Percentiles rank a stretch among this genome's conserved stretches.
phyloP scores from a whole-genome alignment of 1,139 yeast species.

The Candida labiduridarum region DNA sequence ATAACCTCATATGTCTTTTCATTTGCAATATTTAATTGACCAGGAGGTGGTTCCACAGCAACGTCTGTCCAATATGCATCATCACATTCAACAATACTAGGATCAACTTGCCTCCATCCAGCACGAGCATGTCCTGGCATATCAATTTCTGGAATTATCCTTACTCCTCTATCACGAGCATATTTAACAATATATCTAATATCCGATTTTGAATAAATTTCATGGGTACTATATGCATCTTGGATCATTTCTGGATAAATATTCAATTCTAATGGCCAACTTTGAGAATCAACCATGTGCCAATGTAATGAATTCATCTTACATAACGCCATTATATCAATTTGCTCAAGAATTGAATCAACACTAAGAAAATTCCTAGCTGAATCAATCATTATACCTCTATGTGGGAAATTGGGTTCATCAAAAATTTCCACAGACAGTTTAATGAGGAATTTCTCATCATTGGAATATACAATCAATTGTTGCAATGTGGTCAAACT shows the following conservation, averaged over 20 bases:
- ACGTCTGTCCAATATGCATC: conserved; percentile 26
- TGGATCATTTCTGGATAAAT: conserved; percentile 42
- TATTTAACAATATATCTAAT: conserved; percentile 34
- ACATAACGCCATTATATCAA: conserved; percentile 45
- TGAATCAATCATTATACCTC: conserved; percentile 49
- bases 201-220: conserved; percentile 36
- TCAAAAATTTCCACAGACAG: conserved; percentile 39
- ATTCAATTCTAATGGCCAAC: conserved; percentile 47
- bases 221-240: conserved; percentile 46
- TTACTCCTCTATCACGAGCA: conserved; percentile 42
- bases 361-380: conserved; percentile 42
- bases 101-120: conserved; percentile 44
- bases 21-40: conserved; percentile 45
- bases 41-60: conserved; percentile 51
- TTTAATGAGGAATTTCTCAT: conserved; percentile 29
- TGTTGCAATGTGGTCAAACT: conserved; percentile 50
- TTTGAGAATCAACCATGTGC: conserved; percentile 49
- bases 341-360: conserved; percentile 34
- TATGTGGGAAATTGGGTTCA: conserved; percentile 42
- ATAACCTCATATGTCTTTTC: conserved; percentile 39
- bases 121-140: conserved; percentile 52
- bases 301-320: conserved; percentile 50
- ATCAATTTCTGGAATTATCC: conserved; percentile 51
- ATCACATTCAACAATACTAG: conserved; percentile 37
- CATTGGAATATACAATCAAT: conserved; percentile 31